Conservation (phyloP, 2,329 filamentous ascomycete species). For the Xylariales sp. region DNA sequence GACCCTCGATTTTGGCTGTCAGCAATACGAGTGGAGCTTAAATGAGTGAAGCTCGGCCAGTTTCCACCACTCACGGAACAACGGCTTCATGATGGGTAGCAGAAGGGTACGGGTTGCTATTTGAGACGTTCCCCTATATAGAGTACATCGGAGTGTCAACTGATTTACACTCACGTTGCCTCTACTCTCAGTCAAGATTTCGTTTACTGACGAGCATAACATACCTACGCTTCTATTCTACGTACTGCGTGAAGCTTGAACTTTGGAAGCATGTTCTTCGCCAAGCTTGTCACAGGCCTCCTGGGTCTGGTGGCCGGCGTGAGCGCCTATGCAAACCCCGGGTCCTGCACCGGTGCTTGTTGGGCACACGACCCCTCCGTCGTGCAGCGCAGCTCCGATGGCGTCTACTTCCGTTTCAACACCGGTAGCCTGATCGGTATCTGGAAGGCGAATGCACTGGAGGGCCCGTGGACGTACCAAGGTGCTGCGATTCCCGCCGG, state of each 20-base stretch:
- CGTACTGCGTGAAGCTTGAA: too few relatives aligned
- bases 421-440: slow-evolving; percentile 37
- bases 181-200: too few relatives aligned
- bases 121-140: too few relatives aligned
- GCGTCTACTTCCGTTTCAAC: slow-evolving; percentile 38
- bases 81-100: neutral
- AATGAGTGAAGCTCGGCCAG: neutral
- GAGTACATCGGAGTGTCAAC: too few relatives aligned
- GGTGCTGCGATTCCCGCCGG: slow-evolving; percentile 34
- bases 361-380: slow-evolving; percentile 35
- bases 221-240: too few relatives aligned
- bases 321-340: slow-evolving; percentile 25
- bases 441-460: slow-evolving; percentile 30
- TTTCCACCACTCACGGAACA: slow-evolving; percentile 4
- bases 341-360: slow-evolving; percentile 33
- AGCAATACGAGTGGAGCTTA: too few relatives aligned
- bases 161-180: too few relatives aligned
- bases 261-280: slow-evolving; percentile 6
- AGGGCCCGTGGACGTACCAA: slow-evolving; percentile 37
- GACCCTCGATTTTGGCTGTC: too few relatives aligned
- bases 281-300: neutral
- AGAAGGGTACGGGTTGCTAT: too few relatives aligned
- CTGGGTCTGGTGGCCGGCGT: slow-evolving; percentile 7
- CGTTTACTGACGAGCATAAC: too few relatives aligned
- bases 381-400: slow-evolving; percentile 31